These are phyloP conservation scores for Phytophthora lateralis DNA, from an alignment of 352 stramenopile genomes.

Conservation along the genomic window DNA sequence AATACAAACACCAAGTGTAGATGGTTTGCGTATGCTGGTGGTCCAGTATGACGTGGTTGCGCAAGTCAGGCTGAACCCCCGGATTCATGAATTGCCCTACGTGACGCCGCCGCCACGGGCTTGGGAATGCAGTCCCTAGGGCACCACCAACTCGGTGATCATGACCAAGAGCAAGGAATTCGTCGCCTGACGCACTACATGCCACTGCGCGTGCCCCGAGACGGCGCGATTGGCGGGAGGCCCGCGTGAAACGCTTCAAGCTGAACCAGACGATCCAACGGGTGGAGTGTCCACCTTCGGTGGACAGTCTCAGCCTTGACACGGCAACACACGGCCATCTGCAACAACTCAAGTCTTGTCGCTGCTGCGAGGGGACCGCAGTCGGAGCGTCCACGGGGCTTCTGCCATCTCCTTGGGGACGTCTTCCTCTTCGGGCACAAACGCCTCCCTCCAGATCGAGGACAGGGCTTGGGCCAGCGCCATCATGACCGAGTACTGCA, in stretches of 20 bases:
- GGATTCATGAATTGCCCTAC: not conserved
- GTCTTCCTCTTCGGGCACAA: constrained; percentile 5
- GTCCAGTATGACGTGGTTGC: too few relatives aligned
- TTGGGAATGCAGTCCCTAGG: not conserved
- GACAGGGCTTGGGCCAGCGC: constrained; percentile 32
- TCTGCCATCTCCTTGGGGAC: constrained; percentile 8
- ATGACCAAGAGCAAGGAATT: not conserved
- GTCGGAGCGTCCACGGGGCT: constrained; percentile 14
- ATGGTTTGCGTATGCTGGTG: not conserved
- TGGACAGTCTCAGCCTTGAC: too few relatives aligned
- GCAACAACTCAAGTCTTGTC: not conserved
- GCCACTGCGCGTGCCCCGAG: constrained; percentile 2
- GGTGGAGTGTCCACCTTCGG: too few relatives aligned
- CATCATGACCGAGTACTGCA: constrained; percentile 59
- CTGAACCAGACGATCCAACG: too few relatives aligned
- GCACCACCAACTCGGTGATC: too few relatives aligned
- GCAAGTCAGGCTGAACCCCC: not conserved
- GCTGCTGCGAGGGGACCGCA: constrained; percentile 1
- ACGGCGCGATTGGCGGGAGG: constrained; percentile 12
- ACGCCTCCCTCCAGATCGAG: constrained; percentile 14
- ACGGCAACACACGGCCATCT: too few relatives aligned
- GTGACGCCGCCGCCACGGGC: not conserved
- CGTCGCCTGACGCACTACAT: not conserved
- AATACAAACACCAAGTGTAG: constrained; percentile 19
- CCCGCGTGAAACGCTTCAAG: not conserved